Percentiles rank a stretch among this genome's conserved stretches.
Conservation (phyloP, 208 protist species). For the Leishmania braziliensis region DNA sequence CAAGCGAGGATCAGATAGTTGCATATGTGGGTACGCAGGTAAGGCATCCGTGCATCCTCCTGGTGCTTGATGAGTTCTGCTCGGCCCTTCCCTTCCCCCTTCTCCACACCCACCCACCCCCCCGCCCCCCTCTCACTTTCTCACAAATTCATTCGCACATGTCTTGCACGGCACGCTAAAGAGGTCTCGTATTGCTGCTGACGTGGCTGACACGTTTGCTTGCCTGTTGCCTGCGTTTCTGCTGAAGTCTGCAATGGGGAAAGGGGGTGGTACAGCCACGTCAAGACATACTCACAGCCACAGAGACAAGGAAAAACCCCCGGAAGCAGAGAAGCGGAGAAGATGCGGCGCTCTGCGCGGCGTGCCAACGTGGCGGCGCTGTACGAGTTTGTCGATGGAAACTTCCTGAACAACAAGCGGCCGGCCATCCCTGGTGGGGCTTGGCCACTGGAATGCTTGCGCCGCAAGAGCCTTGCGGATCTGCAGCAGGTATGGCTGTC, state of each 20-base stretch:
- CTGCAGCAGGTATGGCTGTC: constrained; percentile 93
- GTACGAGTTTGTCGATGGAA: constrained; percentile 91
- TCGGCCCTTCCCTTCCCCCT: background rate
- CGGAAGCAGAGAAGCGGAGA: background rate
- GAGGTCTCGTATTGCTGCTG: background rate
- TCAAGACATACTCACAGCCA: background rate
- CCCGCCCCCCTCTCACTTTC: too few relatives aligned
- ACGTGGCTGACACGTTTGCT: background rate
- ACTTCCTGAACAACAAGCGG: constrained; percentile 90
- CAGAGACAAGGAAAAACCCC: background rate
- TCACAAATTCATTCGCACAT: background rate
- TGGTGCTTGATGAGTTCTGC: background rate
- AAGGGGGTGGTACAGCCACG: background rate
- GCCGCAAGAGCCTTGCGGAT: constrained; percentile 89
- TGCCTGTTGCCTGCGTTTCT: background rate
- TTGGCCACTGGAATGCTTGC: constrained; percentile 85
- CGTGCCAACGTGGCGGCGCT: constrained; percentile 62
- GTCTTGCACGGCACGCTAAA: background rate
- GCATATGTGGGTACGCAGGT: background rate
- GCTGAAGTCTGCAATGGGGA: background rate
- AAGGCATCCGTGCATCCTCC: background rate
- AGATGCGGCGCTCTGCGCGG: constrained; percentile 34
- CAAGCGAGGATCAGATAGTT: background rate
- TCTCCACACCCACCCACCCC: background rate
- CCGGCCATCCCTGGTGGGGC: constrained; percentile 84